Evolutionary conservation across 208 protist genomes (phyloP), one percentile per base, ranked within the genome.

Genomic region (Crithidia fasciculata): DNA sequence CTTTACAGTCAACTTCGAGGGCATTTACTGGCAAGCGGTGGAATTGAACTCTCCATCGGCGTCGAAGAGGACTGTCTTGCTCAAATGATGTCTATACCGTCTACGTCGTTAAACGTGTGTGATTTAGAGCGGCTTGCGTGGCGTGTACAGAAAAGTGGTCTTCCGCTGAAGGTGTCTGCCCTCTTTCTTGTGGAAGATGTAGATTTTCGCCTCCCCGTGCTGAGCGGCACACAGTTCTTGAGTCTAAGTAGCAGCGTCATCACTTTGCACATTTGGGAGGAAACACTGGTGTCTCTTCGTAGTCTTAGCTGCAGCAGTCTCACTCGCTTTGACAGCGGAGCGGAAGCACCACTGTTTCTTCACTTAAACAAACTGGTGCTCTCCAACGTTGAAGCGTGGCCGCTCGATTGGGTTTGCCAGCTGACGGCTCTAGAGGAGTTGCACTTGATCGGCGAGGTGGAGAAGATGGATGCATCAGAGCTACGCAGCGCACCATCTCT

Each of bases 1-100:
- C 19, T 68, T 45, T 50, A 68, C 50, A 54, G 39, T 44, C 60
- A 74, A n/a, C 16, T 68, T 6, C n/a, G 43, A 36, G 41, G 69
- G 7, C 7, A 60, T 15, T 15, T 36, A 0, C 10, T 67, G n/a
- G 8, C 49, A 8, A 15, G 7, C 0, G 9, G 44, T 50, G 12
- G 0, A 0, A 53, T 66, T 4, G 41, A 68, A 15, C 60, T 73
- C 9, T 53, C 12, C 6, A 39, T 61, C 16, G 18, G 44, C 0
- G 9, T 37, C 2, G n/a, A 68, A 18, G 39, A 67, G 12, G 57
- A 54, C n/a, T n/a, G 8, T 6, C 18, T 68, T 3, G 15, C 68
- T 1, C 18, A 60, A 10, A 36, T 50, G 7, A 15, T 67, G 12
- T 45, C 39, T 4, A 40, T 61, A 6, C 53, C 69, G 4, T 28